Percentiles rank a stretch among this genome's conserved stretches.
Evolutionary conservation across 2,329 filamentous ascomycete species (phyloP).

Genomic region (Aquanectria penicillioides): DNA sequence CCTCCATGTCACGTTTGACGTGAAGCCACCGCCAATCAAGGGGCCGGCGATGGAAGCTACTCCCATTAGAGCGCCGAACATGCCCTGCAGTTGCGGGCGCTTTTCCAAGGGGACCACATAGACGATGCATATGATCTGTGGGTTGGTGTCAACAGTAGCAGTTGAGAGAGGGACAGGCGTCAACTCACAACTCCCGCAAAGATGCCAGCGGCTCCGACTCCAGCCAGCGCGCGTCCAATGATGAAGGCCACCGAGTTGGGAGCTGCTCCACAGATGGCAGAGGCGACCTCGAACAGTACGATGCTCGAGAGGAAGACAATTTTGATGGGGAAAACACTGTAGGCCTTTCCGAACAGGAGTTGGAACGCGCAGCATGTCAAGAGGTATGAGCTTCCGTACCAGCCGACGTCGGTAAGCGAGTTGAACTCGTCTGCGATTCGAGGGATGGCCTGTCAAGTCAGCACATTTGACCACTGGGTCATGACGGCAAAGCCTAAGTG

Average conservation of each 20-base stretch:
- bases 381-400: constrained; percentile 45
- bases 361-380: constrained; percentile 44
- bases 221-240: constrained; percentile 60
- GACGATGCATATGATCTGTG: constrained; percentile 16
- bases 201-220: constrained; percentile 60
- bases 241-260: constrained; percentile 58
- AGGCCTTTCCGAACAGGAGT: constrained; percentile 45
- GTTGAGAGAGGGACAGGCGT: no score
- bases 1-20: constrained; percentile 41
- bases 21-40: constrained; percentile 40
- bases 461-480: no score
- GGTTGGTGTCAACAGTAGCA: no score
- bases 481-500: background rate
- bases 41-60: constrained; percentile 45
- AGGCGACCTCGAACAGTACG: constrained; percentile 40
- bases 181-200: constrained; percentile 55
- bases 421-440: constrained; percentile 43
- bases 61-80: constrained; percentile 53
- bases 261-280: constrained; percentile 44
- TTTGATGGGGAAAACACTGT: constrained; percentile 41
- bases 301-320: constrained; percentile 30
- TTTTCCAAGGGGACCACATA: constrained; percentile 41
- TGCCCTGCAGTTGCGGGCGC: constrained; percentile 33
- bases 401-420: constrained; percentile 43
- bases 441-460: constrained; percentile 31